Base-by-base conservation (phyloP, 2,329 filamentous ascomycete genomes). In the Blastomyces gilchristii region DNA sequence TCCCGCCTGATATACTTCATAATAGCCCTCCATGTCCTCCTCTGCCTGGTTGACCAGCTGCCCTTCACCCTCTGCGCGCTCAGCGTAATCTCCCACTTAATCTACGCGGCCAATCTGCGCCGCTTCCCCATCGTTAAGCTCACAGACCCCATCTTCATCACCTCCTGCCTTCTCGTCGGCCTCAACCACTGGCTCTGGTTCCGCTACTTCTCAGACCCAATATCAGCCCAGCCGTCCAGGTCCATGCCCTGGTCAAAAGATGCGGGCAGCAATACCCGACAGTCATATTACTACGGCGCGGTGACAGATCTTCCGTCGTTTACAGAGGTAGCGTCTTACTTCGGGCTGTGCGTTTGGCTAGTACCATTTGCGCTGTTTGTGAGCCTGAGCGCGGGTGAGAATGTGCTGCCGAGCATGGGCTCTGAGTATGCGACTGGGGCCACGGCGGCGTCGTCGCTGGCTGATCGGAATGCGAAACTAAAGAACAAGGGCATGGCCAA, bases 101-200 rank as follows among this genome's bases (percentile, higher is more conserved):
- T 97, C 52, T 99, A 99, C 74, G 79, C 91, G 66, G 90, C 90
- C 68, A 99, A 99, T 73, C 87, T 99, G 76, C 80, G 85, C 11
- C 81, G 83, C 50, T 88, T 88, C 68, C 86, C 86, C 1, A 82
- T 91, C 63, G 94, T 99, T 66, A 92, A 90, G 77, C 80, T 97
- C 37, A 87, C 87, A 0, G 91, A 97, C 71, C 92, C 93, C 1
- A 75, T 97, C 11, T 97, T 99, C 74, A 71, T 97, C 22, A 71
- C 86, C 0, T 96, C 91, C 0, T 97, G 92, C 71, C 86, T 85
- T 2, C 83, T 97, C 43, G 94, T 99, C 12, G 81, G 96, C 1
- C 70, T 88, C 45, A 96, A 99, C 76, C 94, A 99, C 75, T 97
- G 91, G 77, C 81, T 96, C 60, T 99, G 94, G 93, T 97, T 99